Percentiles rank a stretch among this genome's conserved stretches.
phyloP scores from a whole-genome alignment of 2,329 filamentous ascomycete species.

The Talaromyces piceae region DNA sequence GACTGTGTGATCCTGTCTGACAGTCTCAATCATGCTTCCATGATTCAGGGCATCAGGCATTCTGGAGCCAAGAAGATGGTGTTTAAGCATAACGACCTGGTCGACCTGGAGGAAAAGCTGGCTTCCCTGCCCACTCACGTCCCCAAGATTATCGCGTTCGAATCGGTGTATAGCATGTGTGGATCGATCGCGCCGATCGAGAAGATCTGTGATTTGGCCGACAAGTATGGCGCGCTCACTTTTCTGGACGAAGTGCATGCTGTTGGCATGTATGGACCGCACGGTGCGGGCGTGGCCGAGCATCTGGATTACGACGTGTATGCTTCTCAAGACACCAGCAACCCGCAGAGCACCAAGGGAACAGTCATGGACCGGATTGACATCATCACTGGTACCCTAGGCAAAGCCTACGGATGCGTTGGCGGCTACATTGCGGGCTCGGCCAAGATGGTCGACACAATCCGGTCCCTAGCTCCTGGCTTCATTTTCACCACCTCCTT shows the following conservation, averaged over 20 bases:
- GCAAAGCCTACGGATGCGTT: conserved; percentile 96
- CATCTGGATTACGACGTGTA: conserved; percentile 93
- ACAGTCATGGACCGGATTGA: conserved; percentile 94
- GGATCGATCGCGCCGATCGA: conserved; percentile 94
- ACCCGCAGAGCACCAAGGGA: conserved; percentile 46
- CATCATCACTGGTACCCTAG: conserved; percentile 94
- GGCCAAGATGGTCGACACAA: conserved; percentile 76
- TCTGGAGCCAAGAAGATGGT: conserved; percentile 96
- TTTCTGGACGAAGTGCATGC: conserved; percentile 98
- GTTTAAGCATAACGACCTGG: conserved; percentile 97
- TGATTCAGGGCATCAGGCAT: conserved; percentile 98
- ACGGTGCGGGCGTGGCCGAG: conserved; percentile 91
- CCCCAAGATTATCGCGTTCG: conserved; percentile 97
- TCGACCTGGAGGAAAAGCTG: conserved; percentile 84
- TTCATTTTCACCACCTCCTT: conserved; percentile 99
- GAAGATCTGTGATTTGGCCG: conserved; percentile 89
- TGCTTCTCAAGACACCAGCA: conserved; percentile 57
- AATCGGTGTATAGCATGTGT: conserved; percentile 99
- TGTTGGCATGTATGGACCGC: conserved; percentile 97
- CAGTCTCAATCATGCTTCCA: conserved; percentile 94
- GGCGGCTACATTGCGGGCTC: conserved; percentile 96
- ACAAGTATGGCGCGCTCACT: conserved; percentile 95
- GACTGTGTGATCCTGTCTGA: conserved; percentile 97
- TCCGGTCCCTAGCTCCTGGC: conserved; percentile 88
- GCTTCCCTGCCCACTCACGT: conserved; percentile 75